Evolutionary conservation across 768 basidiomycete species (phyloP), one percentile per base, ranked within the genome.

Genomic region (Pisolithus tinctorius): DNA sequence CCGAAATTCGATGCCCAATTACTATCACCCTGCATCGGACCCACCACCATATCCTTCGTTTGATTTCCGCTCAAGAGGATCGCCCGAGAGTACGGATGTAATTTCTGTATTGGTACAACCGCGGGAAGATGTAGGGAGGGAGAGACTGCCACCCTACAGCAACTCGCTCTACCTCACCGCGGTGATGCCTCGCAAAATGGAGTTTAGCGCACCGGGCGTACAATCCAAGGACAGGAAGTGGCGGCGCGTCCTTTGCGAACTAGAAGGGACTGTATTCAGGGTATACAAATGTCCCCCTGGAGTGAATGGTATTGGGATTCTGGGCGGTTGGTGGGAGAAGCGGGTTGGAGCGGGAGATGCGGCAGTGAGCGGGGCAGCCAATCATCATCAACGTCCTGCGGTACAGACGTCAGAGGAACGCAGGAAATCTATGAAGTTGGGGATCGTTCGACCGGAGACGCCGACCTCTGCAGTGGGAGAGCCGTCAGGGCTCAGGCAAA

Each of bases 151-250:
- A 0, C 39, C 65, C 5, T 99, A 99, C 66, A 79, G 78, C 54
- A 97, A 96, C 69, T 69, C 74, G 14, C 79, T 98, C 16, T 84
- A 89, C 61, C 80, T 97, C 59, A 77, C 81, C 34, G 90, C 84
- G 3, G 76, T 84, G 49, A 79, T 99, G 73, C 86, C 87, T 1
- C 81, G 89, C 44, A 99, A 99, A 75, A 80, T 93, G 83, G 96
- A 99, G 73, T 98, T 99, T 63, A 73, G 70, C 4, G 68, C 77
- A 10, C 92, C 93, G 0, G 93, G 93, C 6, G 74, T 90, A 2
- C 90, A 95, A 66, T 85, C 94, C 6, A 80, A 76, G 63, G 94
- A 98, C 64, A 75, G 96, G 43, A 90, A 92, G 62, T 99, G 96
- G 96, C 80, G 88, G 53, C 75, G 88, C 46, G 82, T 87, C 47